Evolutionary conservation across 345 rosid species (phyloP), one percentile per base, ranked within the genome.

Genomic region (Citropsis articulata): DNA sequence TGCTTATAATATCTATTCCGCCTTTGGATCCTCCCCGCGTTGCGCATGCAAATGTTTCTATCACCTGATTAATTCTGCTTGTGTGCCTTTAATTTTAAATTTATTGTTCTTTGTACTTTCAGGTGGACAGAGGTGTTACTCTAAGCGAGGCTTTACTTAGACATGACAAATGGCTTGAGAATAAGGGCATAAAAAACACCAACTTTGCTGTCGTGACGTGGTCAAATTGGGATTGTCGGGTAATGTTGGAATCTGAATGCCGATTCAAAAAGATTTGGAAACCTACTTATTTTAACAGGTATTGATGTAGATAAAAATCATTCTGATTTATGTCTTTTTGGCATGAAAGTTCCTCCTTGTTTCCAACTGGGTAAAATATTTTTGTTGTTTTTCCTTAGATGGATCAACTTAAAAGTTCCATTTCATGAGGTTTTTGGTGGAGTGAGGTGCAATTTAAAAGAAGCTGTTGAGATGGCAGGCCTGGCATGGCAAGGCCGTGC

Each of bases 111-210:
- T 50, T 72, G 18, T 75, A 60, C 33, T 69, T 79, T 57, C 79
- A 88, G 89, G 91, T 88, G 63, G 91, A 88, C 75, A 83, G 81
- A 83, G 89, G 91, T 24, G 89, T 86, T 79, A 66, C 70, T 36
- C 45, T 36, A 19, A 33, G 45, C 1, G 70, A 66, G 45, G 42
- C 45, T 33, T 36, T 36, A 25, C 85, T 83, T 55, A 80, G 77
- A 84, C 91, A 88, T 80, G 91, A 86, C 78, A 83, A 85, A 80
- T 88, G 91, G 91, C 91, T 88, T 55, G 88, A 88, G 69, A 81
- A 83, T 77, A 88, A 81, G 77, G 91, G 89, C 22, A 83, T 88
- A 38, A 86, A 88, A 62, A 80, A 86, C 66, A 83, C 88, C 40
- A 88, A 80, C 80, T 88, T 88, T 64, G 88, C 88, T 62, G 83